Evolutionary conservation across 352 stramenopile species (phyloP), one percentile per base, ranked within the genome.

Genomic region (Phytophthora vignae): DNA sequence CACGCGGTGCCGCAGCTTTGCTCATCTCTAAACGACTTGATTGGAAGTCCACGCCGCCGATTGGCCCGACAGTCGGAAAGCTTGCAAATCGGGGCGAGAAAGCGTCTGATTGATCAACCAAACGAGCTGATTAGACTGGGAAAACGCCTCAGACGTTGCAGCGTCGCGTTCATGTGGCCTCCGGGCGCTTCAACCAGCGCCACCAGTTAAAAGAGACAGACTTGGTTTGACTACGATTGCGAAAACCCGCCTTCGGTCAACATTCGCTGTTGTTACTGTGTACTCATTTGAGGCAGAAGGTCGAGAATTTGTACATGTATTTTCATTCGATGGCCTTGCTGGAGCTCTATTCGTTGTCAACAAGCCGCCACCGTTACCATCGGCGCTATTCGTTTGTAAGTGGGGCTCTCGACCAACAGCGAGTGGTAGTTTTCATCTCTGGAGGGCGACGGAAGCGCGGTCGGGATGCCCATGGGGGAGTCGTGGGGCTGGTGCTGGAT

Each of bases 71-170:
- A 27, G 29, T 10, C 25, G 15, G 22, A 27, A 27, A 27, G 22
- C 22, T 27, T 27, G 22, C 22, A 27, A 27, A 27, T 27, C 22
- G 22, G 22, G 38, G 27, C 19, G 40, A 42, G 29, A 31, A 56
- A 63, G 62, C 53, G 62, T 63, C 40, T 15, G 14, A 60, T 71
- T 19, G 14, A 55, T 66, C 48, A 71, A 66, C 64, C 64, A 71
- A 71, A 71, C 64, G 56, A 38, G n/a, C 57, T 71, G 64, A 58
- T 71, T 71, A 66, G 64, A 71, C 40, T 53, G 29, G 8, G 46
- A 53, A 14, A 10, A 29, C 17, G n/a, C 14, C 46, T 8, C 44
- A 11, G 25, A 60, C 27, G 49, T 57, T 17, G 44, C 42, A n/a
- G 14, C 15, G 44, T 3, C 38, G 17, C 22, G 38, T 61, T 60